Base-by-base conservation (phyloP, 139 green algal species). In the Chlorella sp. region DNA sequence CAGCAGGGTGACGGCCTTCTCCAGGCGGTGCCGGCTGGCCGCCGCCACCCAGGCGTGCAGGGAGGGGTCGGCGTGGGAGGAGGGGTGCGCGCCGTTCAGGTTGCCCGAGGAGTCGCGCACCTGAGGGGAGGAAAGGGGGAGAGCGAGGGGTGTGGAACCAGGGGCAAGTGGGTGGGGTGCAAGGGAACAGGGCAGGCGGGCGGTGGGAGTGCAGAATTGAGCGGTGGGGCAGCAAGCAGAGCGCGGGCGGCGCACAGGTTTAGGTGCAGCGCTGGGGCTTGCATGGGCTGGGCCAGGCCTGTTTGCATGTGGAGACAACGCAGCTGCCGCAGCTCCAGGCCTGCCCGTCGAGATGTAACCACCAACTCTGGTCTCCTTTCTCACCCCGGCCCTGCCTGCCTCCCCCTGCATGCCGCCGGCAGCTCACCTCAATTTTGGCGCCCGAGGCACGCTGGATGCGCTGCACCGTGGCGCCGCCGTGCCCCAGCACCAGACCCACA, bases 1-100 rank as follows among this genome's bases (percentile, higher is more conserved):
- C 86, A 90, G 86, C 86, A 90, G 86, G 5, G 30, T 19, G 32
- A 90, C 86, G 15, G 86, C 86, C 60, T 86, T 90, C 14, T 90
- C 76, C 57, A 90, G 86, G 48, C 69, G 57, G 37, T 85, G 85
- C 85, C 85, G 85, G n/a, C n/a, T 75, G 71, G 57, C 39, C 34
- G 86, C 86, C 9, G 60, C 30, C 34, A 90, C 86, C 60, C 76
- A 86, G 57, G 86, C 86, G 57, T 89, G 85, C 71, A 89, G 85
- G 16, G 86, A 76, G 86, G 76, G 86, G 76, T 90, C 86, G 36
- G 22, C 76, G 22, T 85, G 86, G 9, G 75, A 83, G 18, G 60
- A 48, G 22, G 76, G 86, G 76, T 90, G 77, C 36, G 76, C 86
- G 53, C 86, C 77, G 76, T 90, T 85, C 48, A 89, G 71, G 85